Percentiles rank a stretch among this genome's conserved stretches.
These are phyloP conservation scores for Aurantiochytrium sp. DNA, from an alignment of 108 stramenopile genomes.

Conservation along the genomic window DNA sequence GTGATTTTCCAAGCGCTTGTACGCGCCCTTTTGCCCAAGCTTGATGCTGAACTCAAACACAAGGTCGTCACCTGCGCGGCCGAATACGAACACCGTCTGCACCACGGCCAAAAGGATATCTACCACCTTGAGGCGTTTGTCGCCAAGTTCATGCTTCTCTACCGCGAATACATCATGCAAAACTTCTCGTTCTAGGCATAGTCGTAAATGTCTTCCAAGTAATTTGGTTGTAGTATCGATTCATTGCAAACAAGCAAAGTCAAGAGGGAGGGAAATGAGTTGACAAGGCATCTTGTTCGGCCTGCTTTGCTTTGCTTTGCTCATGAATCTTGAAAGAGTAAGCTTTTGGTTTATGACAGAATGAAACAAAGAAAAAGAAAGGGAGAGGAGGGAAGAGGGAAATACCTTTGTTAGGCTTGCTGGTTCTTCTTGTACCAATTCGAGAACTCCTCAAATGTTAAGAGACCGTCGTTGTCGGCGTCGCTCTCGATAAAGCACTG, in stretches of 20 bases:
- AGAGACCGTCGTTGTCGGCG: not conserved
- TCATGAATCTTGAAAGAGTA: not conserved
- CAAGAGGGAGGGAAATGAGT: not conserved
- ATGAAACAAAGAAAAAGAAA: no score
- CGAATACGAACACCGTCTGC: conserved; percentile 88
- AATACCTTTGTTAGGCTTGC: not conserved
- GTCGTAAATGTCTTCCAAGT: no score
- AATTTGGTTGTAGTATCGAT: no score
- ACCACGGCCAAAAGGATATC: conserved; percentile 87
- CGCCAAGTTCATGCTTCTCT: conserved; percentile 79
- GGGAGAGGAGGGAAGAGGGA: no score
- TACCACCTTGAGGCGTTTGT: conserved; percentile 98
- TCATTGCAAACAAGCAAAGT: not conserved
- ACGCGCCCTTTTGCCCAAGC: conserved; percentile 64
- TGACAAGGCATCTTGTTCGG: not conserved
- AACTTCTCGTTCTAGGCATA: not conserved
- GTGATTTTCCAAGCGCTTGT: conserved; percentile 80
- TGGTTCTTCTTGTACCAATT: not conserved
- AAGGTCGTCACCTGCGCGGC: conserved; percentile 86
- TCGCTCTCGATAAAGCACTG: not conserved
- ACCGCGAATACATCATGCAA: not conserved
- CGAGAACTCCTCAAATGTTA: conserved; percentile 19
- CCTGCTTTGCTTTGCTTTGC: no score
- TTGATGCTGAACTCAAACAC: conserved; percentile 77
- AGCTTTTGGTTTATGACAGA: not conserved